Percentiles rank a stretch among this genome's conserved stretches.
These are phyloP conservation scores for Corymbia maculata DNA, from an alignment of 345 rosid species.

Conservation along the genomic window DNA sequence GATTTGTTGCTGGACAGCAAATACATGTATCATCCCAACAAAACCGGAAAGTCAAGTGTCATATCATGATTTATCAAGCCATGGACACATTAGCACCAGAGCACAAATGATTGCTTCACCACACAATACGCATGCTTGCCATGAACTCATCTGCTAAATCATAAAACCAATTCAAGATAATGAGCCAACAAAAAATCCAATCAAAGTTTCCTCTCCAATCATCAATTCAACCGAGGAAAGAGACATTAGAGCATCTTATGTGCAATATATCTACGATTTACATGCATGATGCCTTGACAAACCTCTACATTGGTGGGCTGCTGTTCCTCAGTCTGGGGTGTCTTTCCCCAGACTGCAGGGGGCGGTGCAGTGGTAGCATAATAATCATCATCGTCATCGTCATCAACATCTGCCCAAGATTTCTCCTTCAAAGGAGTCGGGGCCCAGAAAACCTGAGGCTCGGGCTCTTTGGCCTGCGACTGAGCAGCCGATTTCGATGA, in stretches of 20 bases:
- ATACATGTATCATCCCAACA: neutral
- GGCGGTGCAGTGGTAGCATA: constrained; percentile 23
- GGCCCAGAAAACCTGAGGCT: constrained; percentile 23
- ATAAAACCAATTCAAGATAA: neutral
- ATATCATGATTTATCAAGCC: neutral
- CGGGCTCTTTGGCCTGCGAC: constrained; percentile 1
- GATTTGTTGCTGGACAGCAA: neutral
- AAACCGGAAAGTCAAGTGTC: neutral
- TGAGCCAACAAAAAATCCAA: neutral
- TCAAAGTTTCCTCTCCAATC: neutral
- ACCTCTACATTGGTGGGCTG: constrained; percentile 3
- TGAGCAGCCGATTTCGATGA: constrained; percentile 2
- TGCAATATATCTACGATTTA: neutral
- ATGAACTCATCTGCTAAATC: neutral
- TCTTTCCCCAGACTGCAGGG: constrained; percentile 11
- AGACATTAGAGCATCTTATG: neutral
- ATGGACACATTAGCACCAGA: neutral
- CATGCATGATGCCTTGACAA: neutral
- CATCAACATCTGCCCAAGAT: constrained; percentile 38
- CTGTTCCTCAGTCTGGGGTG: neutral
- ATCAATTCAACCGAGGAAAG: neutral
- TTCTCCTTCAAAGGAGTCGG: constrained; percentile 21
- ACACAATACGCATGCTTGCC: neutral
- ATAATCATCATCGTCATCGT: constrained; percentile 33
- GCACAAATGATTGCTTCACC: neutral